These are phyloP conservation scores for Populus pruinosa DNA, from an alignment of 345 rosid species.

Conservation along the genomic window DNA sequence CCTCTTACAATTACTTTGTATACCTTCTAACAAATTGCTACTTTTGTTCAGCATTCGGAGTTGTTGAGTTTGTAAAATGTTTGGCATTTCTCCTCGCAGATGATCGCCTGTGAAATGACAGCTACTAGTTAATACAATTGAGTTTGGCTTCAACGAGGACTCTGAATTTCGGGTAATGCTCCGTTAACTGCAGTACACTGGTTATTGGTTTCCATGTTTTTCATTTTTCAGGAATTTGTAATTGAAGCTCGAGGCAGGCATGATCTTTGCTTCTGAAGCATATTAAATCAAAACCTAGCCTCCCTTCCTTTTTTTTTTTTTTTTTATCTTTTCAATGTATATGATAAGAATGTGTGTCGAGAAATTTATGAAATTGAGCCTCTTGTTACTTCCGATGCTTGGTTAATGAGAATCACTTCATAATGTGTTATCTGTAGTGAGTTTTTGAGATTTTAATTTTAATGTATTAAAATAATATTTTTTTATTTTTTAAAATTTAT, in stretches of 20 bases:
- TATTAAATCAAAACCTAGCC: too few species aligned
- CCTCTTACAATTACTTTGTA: too few species aligned
- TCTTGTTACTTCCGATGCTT: too few species aligned
- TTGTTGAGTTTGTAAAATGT: not conserved
- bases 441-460: too few species aligned
- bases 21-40: not conserved
- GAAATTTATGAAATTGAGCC: not conserved
- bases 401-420: too few species aligned
- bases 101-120: not conserved
- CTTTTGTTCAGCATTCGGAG: not conserved
- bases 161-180: not conserved
- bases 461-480: too few species aligned
- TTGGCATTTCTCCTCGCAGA: not conserved
- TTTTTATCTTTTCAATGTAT: too few species aligned
- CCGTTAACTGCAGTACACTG: not conserved
- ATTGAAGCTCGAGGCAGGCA: not conserved
- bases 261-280: not conserved
- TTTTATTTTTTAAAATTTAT: too few species aligned
- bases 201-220: not conserved
- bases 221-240: not conserved
- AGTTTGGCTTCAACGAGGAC: not conserved
- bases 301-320: too few species aligned
- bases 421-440: too few species aligned
- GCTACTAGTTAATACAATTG: not conserved
- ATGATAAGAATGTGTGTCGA: too few species aligned